Conservation (phyloP, 495 filamentous ascomycete species). For the Trichocladium antarcticum region DNA sequence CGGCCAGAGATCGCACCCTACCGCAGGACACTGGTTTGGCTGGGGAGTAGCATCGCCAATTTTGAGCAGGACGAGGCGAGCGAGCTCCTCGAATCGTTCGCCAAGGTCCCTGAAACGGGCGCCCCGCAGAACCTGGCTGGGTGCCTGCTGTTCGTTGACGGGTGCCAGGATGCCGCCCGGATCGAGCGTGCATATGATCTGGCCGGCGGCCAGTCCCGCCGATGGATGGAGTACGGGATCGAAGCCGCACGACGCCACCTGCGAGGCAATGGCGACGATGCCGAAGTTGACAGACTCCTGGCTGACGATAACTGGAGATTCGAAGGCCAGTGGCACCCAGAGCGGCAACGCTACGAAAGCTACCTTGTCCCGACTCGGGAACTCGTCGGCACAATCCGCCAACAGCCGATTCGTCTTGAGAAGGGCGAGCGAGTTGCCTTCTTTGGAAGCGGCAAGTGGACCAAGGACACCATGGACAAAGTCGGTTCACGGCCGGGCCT, state of each 20-base stretch:
- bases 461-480: background rate
- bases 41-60: constrained; percentile 13
- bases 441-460: constrained; percentile 12
- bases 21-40: constrained; percentile 6
- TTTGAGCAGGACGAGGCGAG: constrained; percentile 1
- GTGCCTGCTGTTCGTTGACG: constrained; percentile 7
- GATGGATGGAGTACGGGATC: constrained; percentile 8
- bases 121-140: constrained; percentile 6
- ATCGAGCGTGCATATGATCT: constrained; percentile 8
- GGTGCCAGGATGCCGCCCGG: constrained; percentile 2
- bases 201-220: background rate
- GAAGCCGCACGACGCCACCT: constrained; percentile 5
- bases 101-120: background rate
- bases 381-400: background rate
- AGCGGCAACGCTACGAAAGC: constrained; percentile 6
- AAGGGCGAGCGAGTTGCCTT: constrained; percentile 5
- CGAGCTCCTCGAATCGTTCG: background rate
- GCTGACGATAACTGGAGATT: constrained; percentile 7
- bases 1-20: background rate
- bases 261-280: background rate
- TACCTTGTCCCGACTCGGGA: background rate
- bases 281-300: background rate
- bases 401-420: background rate
- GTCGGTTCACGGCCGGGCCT: constrained; percentile 3
- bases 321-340: constrained; percentile 5